These are phyloP conservation scores for Pythium aphanidermatum DNA, from an alignment of 352 stramenopile genomes.

Conservation along the genomic window DNA sequence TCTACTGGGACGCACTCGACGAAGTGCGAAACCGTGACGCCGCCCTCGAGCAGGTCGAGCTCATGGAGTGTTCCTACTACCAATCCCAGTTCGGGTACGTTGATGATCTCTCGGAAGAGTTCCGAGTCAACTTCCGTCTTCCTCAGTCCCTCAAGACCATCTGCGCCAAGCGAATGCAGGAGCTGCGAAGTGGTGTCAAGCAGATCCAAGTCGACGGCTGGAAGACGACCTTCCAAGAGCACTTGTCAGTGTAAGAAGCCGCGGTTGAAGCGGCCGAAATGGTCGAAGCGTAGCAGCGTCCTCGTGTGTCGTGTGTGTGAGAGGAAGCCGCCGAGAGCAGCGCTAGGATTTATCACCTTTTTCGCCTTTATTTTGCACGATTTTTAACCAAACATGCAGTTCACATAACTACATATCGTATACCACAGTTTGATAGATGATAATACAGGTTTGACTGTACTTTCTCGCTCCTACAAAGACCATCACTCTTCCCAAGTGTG, in stretches of 20 bases:
- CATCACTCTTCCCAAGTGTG: too few species aligned
- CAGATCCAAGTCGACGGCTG: conserved; percentile 18
- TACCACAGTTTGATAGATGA: too few species aligned
- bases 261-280: conserved; percentile 1
- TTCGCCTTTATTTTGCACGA: too few species aligned
- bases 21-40: conserved; percentile 2
- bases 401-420: too few species aligned
- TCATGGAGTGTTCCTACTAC: conserved; percentile 54
- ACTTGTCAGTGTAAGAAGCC: conserved; percentile 2
- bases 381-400: too few species aligned
- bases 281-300: too few species aligned
- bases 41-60: conserved; percentile 40
- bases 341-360: too few species aligned
- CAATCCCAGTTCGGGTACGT: conserved; percentile 28
- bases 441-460: too few species aligned
- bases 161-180: conserved; percentile 30
- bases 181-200: conserved; percentile 10
- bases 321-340: too few species aligned
- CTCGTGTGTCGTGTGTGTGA: too few species aligned
- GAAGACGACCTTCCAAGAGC: conserved; percentile 14
- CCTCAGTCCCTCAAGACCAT: conserved; percentile 22
- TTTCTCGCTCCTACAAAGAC: too few species aligned
- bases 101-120: conserved; percentile 36
- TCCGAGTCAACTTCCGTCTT: conserved; percentile 27
- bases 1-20: conserved; percentile 16